Evolutionary conservation across 2,329 filamentous ascomycete genomes (phyloP).

Genomic region (Didymella lethalis): DNA sequence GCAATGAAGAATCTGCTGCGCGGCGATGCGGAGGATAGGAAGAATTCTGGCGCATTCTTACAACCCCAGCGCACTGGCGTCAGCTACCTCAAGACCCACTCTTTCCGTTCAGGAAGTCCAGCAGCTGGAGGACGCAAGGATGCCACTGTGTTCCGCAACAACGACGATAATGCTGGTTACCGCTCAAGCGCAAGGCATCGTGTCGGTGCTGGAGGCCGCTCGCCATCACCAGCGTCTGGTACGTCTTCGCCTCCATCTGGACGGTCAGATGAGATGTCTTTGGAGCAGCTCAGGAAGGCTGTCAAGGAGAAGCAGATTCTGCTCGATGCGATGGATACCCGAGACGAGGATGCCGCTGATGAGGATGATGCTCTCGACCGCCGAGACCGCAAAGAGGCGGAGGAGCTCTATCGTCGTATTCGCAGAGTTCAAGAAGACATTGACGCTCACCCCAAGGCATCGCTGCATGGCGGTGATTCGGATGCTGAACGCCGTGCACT

Average conservation of each 20-base stretch:
- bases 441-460: slow-evolving; percentile 84
- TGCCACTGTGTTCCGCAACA: slow-evolving; percentile 95
- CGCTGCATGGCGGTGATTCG: slow-evolving; percentile 69
- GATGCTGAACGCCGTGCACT: slow-evolving; percentile 86
- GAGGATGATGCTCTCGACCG: slow-evolving; percentile 93
- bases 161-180: slow-evolving; percentile 89
- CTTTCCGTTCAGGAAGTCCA: slow-evolving; percentile 74
- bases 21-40: slow-evolving; percentile 87
- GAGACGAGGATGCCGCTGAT: slow-evolving; percentile 86
- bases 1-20: slow-evolving; percentile 89
- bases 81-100: slow-evolving; percentile 95
- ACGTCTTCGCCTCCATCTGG: slow-evolving; percentile 62
- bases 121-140: slow-evolving; percentile 77
- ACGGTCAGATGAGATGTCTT: slow-evolving; percentile 77
- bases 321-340: slow-evolving; percentile 94
- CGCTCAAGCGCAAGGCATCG: slow-evolving; percentile 91
- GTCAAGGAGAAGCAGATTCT: slow-evolving; percentile 94
- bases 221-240: slow-evolving; percentile 78
- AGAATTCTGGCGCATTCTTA: slow-evolving; percentile 86
- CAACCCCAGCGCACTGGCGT: slow-evolving; percentile 97
- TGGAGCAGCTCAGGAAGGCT: slow-evolving; percentile 91
- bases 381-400: slow-evolving; percentile 87
- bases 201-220: slow-evolving; percentile 71
- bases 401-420: slow-evolving; percentile 92
- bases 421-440: slow-evolving; percentile 93